Base-by-base conservation (phyloP, 768 basidiomycete species). In the Leccinum broughii region DNA sequence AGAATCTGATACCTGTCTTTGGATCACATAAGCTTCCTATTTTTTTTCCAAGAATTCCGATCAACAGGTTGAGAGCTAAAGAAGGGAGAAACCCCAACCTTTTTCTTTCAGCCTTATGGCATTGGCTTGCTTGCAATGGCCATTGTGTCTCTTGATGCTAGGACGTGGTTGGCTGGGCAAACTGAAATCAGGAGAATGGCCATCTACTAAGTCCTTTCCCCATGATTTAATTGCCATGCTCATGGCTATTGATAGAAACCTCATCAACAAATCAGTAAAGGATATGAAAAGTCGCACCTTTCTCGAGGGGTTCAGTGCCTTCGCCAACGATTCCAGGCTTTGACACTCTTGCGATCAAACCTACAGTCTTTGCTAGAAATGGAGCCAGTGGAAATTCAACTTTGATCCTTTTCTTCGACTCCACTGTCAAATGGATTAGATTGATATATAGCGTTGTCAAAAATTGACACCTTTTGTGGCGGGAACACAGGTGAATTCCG, bases 41-140 rank as follows among this genome's bases (percentile, higher is more conserved):
- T 15, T 41, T n/a, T n/a, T n/a, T n/a, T 28, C 51, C 1, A 7
- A 44, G 24, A 24, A 22, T 24, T 24, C 13, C 34, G 34, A 34
- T 39, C 20, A 20, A 35, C 26, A 26, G 52, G 2, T 2, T 9
- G 9, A 37, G 20, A 4, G 0, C 9, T 17, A 3, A 17, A 17
- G 4, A 17, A 32, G 17, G 32, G 14, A 39, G 2, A 32, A 24
- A 3, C 20, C 56, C 64, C 3, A n/a, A 65, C 64, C 17, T 48
- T 28, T 48, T 28, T 56, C 46, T 28, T 15, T 46, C 0, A 65
- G 52, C 20, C 2, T 48, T 17, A 66, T 59, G 9, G 24, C 39
- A 13, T 55, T 34, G 2, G 57, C 65, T 30, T 49, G 39, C 50
- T 56, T 66, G 17, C 64, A 65, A 15, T 49, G 48, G 20, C 57